Conservation (phyloP, 2,329 filamentous ascomycete genomes). For the Colletotrichum spinosum region DNA sequence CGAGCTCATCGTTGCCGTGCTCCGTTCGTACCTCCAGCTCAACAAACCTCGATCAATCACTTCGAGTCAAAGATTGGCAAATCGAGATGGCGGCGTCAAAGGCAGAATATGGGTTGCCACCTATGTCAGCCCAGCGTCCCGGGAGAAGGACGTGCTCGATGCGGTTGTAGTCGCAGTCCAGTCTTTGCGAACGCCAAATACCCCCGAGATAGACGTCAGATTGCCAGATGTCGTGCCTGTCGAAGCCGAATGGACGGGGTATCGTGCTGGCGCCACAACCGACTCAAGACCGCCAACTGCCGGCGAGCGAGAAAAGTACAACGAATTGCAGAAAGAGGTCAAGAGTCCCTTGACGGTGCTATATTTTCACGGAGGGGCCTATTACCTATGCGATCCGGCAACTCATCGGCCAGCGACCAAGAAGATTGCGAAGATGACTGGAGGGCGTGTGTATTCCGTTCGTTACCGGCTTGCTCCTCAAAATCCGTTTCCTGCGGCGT, state of each 20-base stretch:
- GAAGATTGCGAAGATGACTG: constrained; percentile 73
- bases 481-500: constrained; percentile 77
- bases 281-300: constrained; percentile 65
- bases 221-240: constrained; percentile 67
- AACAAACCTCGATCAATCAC: constrained; percentile 63
- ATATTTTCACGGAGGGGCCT: constrained; percentile 83
- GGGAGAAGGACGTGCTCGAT: constrained; percentile 67
- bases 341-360: constrained; percentile 72
- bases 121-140: constrained; percentile 71
- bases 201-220: constrained; percentile 43
- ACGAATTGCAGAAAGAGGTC: constrained; percentile 74
- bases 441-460: constrained; percentile 77
- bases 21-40: constrained; percentile 73
- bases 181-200: constrained; percentile 52
- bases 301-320: constrained; percentile 73
- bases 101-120: constrained; percentile 86
- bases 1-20: constrained; percentile 75
- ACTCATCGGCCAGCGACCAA: constrained; percentile 71
- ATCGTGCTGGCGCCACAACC: constrained; percentile 65
- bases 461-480: constrained; percentile 82
- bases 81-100: constrained; percentile 76
- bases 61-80: constrained; percentile 71
- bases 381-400: constrained; percentile 77
- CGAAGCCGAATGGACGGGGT: constrained; percentile 82
- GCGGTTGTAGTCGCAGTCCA: constrained; percentile 69